Base-by-base conservation (phyloP, 345 rosid species). In the Citrus inodora region DNA sequence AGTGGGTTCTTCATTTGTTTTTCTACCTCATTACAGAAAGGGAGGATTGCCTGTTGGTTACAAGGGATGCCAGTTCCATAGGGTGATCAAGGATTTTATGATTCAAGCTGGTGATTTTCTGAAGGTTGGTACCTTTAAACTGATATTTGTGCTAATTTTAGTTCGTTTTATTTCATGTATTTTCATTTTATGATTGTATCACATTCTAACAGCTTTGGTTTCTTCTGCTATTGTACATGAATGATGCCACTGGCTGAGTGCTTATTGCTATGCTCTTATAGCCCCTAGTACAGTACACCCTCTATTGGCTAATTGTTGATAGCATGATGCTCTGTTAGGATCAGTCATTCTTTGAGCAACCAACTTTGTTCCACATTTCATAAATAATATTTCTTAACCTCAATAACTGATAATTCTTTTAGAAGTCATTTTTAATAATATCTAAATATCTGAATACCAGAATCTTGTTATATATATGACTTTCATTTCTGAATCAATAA, bases 51-150 rank as follows among this genome's bases (percentile, higher is more conserved):
- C 99, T 1, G 91, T 94, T 85, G 97, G 98, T 69, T 96, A 89
- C 83, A 94, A 96, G 76, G 95, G 92, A 28, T 94, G 95, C 79
- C 99, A 94, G 63, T 94, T 96, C 74, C 98, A 94, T 77, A 89
- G 99, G 79, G 94, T 96, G 69, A 96, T 96, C 75, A 96, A 92
- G 82, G 99, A 96, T 80, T 96, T 96, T 79, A 96, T 96, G 97
- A 87, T 96, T 86, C 99, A 94, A 83, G 93, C 97, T 58, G 99
- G 99, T 78, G 99, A 96, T 71, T 94, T 96, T 83, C 7, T 94
- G 0, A 96, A 94, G 98, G 99, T 92, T 61, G 30, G 87, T 75
- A 30, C 9, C 61, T 21, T 32, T 7, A 53, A 59, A 59, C 33
- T 67, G 17, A n/a, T 56, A 56, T 24, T 76, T 56, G 25, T 25